These are phyloP conservation scores for Pezicula radicicola DNA, from an alignment of 2,329 filamentous ascomycete species.

Conservation along the genomic window DNA sequence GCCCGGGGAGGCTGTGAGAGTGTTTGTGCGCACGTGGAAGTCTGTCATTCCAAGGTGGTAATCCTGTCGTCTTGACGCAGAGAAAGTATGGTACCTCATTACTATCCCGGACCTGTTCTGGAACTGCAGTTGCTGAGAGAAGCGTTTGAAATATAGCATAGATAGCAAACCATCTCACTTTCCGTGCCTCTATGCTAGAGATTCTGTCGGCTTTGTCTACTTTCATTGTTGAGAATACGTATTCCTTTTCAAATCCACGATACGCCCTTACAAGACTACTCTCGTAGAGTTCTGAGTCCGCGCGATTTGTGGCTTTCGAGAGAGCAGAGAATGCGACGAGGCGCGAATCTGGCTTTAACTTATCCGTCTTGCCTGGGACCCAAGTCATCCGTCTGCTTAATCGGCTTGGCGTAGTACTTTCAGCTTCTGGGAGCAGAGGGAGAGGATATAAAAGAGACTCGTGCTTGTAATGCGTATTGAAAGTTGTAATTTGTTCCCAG, in stretches of 20 bases:
- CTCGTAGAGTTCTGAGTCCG: constrained; percentile 29
- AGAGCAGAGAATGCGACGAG: constrained; percentile 51
- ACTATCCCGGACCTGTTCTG: constrained; percentile 57
- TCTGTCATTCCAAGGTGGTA: constrained; percentile 23
- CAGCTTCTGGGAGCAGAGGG: constrained; percentile 56
- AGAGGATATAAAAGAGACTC: constrained; percentile 60
- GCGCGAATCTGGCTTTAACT: constrained; percentile 44
- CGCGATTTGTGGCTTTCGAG: constrained; percentile 43
- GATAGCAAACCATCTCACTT: constrained; percentile 74
- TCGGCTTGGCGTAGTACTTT: constrained; percentile 19
- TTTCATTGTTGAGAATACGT: constrained; percentile 45
- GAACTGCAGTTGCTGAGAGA: constrained; percentile 57
- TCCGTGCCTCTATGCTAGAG: constrained; percentile 64
- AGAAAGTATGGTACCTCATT: constrained; percentile 53
- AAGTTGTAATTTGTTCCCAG: constrained; percentile 63
- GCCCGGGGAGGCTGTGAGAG: constrained; percentile 17
- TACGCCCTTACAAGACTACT: constrained; percentile 64
- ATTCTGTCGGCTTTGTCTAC: constrained; percentile 55
- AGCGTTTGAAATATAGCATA: constrained; percentile 75
- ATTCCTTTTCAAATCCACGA: constrained; percentile 64
- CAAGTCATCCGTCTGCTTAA: constrained; percentile 25
- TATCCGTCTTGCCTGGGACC: constrained; percentile 25
- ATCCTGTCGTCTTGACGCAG: constrained; percentile 19
- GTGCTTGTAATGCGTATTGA: constrained; percentile 61
- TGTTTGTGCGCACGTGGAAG: constrained; percentile 12